phyloP scores from a whole-genome alignment of 2,329 filamentous ascomycete genomes.

The Hypomyces rosellus region DNA sequence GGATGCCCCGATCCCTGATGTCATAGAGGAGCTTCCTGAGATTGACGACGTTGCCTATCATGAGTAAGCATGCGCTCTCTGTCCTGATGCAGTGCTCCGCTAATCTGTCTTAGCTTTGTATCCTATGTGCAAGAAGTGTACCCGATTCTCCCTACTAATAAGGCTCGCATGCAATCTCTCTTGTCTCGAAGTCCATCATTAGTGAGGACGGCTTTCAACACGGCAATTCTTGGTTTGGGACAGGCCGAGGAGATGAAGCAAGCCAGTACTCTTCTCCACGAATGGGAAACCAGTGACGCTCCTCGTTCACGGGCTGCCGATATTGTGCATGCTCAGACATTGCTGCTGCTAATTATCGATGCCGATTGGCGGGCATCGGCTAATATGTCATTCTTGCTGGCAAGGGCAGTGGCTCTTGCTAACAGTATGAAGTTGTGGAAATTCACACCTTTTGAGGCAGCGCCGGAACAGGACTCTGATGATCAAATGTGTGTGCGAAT shows the following conservation, averaged over 20 bases:
- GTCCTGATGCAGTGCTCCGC: background rate
- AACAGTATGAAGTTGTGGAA: conserved; percentile 57
- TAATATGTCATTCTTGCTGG: conserved; percentile 48
- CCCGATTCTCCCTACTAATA: conserved; percentile 56
- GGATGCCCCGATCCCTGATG: conserved; percentile 30
- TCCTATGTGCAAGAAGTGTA: conserved; percentile 59
- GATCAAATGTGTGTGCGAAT: conserved; percentile 56
- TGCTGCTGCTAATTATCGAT: conserved; percentile 61
- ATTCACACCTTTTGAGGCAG: conserved; percentile 35
- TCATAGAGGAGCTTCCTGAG: conserved; percentile 25
- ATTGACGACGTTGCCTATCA: conserved; percentile 41
- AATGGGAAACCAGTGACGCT: conserved; percentile 43
- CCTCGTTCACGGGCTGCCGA: conserved; percentile 35
- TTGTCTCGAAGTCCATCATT: conserved; percentile 49
- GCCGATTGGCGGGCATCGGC: conserved; percentile 48
- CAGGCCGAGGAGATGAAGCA: conserved; percentile 37
- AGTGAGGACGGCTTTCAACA: conserved; percentile 58
- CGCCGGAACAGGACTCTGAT: conserved; percentile 52
- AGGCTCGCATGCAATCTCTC: conserved; percentile 47
- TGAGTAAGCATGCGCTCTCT: conserved; percentile 31
- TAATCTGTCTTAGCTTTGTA: conserved; percentile 46
- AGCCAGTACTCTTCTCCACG: conserved; percentile 41
- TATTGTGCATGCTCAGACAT: conserved; percentile 58
- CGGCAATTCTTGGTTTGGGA: conserved; percentile 54
- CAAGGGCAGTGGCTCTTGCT: conserved; percentile 58